Evolutionary conservation across 2,329 filamentous ascomycete species (phyloP).

Genomic region (Venturia asperata): DNA sequence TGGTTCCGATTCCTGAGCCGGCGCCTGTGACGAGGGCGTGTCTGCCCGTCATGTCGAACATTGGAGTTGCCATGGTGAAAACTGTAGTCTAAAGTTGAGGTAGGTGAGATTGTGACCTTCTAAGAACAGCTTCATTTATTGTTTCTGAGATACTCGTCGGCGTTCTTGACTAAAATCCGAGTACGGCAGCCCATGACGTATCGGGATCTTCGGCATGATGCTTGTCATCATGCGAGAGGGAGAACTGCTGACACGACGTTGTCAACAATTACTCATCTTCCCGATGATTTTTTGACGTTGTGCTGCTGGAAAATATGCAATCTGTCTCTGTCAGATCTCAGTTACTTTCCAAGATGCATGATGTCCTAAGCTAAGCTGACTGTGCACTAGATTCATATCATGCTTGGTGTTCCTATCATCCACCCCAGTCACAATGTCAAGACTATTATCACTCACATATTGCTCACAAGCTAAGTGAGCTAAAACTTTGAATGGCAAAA

Average conservation of each 20-base stretch:
- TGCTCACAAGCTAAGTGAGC: no score
- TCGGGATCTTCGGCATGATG: background rate
- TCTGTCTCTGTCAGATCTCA: no score
- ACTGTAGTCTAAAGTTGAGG: background rate
- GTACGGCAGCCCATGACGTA: background rate
- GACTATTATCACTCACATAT: no score
- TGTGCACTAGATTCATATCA: no score
- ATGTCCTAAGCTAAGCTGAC: no score
- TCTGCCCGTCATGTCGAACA: slow-evolving; percentile 41
- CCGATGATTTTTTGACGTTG: background rate
- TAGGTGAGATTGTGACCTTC: no score
- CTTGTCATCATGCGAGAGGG: background rate
- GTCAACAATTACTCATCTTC: background rate
- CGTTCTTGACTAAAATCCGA: background rate
- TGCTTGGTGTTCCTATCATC: no score
- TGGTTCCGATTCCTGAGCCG: slow-evolving; percentile 54
- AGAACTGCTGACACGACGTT: background rate
- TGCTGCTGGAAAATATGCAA: no score
- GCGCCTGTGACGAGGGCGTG: slow-evolving; percentile 42
- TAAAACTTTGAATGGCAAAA: no score
- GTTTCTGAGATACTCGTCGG: background rate
- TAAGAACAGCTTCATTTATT: background rate
- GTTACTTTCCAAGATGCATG: no score
- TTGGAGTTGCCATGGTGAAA: slow-evolving; percentile 30
- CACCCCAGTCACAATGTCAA: no score